Base-by-base conservation (phyloP, 1,284 basidiomycete genomes). In the Papiliotrema fonsecae region DNA sequence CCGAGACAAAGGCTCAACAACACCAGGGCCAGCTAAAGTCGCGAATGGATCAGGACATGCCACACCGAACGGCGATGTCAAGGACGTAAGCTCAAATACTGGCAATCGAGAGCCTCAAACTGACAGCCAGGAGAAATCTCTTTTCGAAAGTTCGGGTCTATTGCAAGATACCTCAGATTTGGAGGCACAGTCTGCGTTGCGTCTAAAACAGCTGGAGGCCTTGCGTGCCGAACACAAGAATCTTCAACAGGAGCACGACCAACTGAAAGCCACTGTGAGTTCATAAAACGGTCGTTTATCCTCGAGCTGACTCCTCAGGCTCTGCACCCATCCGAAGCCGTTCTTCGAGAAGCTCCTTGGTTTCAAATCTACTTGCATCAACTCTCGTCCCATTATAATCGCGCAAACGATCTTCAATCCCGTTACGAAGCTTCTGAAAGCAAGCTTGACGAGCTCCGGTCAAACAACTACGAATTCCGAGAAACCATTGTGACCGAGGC, bases 1-100 rank as follows among this genome's bases (percentile, higher is more conserved):
- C 34, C 48, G 58, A 47, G 46, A 45, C 45, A 46, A 37, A 21
- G 54, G 43, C 26, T 43, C 50, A 5, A 56, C 51, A 4, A 54
- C 61, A 5, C 51, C 67, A 19, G 54, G 56, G 28, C 35, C 50
- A 69, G 77, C 75, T 75, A 84, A 87, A 76, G 80, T 83, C 80
- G 57, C 56, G 11, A 67, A 65, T 48, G 68, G 65, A 14, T 67
- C 62, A 6, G 68, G 66, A 36, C 60, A 64, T 39, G 65, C 65
- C n/a, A 77, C 79, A 74, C 69, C 81, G 72, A 79, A 82, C 77
- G 69, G 70, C 13, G 57, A 58, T 22, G 30, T 56, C 0, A 60
- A 61, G 24, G 52, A 58, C 25, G 60, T 60, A 14, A 31, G 50
- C 6, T 45, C 47, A 44, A 25, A 47, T n/a, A n/a, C n/a, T n/a